Evolutionary conservation across 116 monocot genomes (phyloP).

Genomic region (Trichopus zeylanicus): DNA sequence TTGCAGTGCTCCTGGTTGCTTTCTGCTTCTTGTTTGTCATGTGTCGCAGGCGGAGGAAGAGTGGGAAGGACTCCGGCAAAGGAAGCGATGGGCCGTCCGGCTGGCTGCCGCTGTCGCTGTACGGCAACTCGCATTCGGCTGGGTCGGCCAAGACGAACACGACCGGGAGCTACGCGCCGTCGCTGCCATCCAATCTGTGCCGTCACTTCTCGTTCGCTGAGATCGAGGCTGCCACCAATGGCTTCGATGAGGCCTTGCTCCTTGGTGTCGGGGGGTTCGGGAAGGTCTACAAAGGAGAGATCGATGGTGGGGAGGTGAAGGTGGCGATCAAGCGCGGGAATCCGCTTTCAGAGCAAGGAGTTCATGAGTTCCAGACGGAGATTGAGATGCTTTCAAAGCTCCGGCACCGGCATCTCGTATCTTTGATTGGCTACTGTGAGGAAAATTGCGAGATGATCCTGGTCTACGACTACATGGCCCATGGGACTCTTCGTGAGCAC

Average conservation of each 20-base stretch:
- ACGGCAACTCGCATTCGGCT: slow-evolving; percentile 50
- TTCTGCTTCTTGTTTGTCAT: slow-evolving; percentile 12
- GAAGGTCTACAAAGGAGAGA: slow-evolving; percentile 59
- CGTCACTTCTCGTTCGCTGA: slow-evolving; percentile 78
- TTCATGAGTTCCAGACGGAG: slow-evolving; percentile 72
- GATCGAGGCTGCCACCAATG: slow-evolving; percentile 55
- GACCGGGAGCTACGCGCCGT: slow-evolving; percentile 37
- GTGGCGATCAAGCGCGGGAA: slow-evolving; percentile 82
- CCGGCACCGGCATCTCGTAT: slow-evolving; percentile 74
- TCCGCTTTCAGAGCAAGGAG: slow-evolving; percentile 63
- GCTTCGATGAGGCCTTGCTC: slow-evolving; percentile 54
- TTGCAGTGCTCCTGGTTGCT: slow-evolving; percentile 10
- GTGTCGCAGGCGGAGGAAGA: slow-evolving; percentile 14
- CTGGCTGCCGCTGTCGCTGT: slow-evolving; percentile 49
- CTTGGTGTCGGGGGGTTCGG: slow-evolving; percentile 84
- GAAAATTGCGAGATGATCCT: slow-evolving; percentile 82
- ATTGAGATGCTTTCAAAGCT: slow-evolving; percentile 88
- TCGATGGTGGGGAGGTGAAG: slow-evolving; percentile 38
- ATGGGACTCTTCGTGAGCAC: slow-evolving; percentile 72
- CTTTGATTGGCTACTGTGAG: slow-evolving; percentile 83
- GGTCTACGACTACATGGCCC: slow-evolving; percentile 75
- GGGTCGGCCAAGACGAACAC: slow-evolving; percentile 50
- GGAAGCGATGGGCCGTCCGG: slow-evolving; percentile 44
- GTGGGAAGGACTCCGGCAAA: slow-evolving; percentile 26
- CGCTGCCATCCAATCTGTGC: slow-evolving; percentile 46